Evolutionary conservation across 495 filamentous ascomycete genomes (phyloP).

Genomic region (Penicillium paradoxum): DNA sequence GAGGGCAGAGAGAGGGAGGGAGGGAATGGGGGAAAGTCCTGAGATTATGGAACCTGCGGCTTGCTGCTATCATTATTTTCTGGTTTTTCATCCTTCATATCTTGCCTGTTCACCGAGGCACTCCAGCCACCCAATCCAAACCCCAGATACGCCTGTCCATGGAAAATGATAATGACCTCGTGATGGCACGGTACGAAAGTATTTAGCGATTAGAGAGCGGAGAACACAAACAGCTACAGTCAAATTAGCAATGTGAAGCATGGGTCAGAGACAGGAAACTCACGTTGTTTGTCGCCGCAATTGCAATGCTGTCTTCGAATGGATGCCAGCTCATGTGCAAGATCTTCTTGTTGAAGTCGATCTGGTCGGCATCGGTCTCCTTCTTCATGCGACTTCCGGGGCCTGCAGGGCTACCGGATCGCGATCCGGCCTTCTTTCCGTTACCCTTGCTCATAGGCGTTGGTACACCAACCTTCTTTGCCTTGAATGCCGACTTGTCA

Average conservation of each 20-base stretch:
- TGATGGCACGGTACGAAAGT: neutral
- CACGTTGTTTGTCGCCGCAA: constrained; percentile 98
- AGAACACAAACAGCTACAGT: constrained; percentile 89
- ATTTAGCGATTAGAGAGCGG: constrained; percentile 66
- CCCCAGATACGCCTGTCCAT: constrained; percentile 27
- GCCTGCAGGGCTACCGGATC: constrained; percentile 85
- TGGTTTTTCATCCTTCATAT: constrained; percentile 15
- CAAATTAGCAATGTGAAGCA: constrained; percentile 16
- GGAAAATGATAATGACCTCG: constrained; percentile 22
- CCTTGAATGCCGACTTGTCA: constrained; percentile 98
- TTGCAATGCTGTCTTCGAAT: constrained; percentile 98
- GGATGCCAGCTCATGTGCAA: constrained; percentile 99
- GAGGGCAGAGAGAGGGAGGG: neutral
- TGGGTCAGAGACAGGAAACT: constrained; percentile 29
- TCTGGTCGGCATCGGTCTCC: constrained; percentile 98
- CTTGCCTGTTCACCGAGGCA: constrained; percentile 14
- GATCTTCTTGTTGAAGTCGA: constrained; percentile 99
- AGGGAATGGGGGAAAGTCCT: constrained; percentile 16
- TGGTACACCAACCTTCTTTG: constrained; percentile 97
- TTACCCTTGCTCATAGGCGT: constrained; percentile 89
- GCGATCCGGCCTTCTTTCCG: constrained; percentile 76
- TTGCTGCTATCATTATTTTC: constrained; percentile 26
- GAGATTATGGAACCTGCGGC: constrained; percentile 25
- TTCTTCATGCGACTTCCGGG: constrained; percentile 95
- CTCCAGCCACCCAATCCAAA: constrained; percentile 17